A percentile compares a stretch with the other conserved stretches of the same genome.
Evolutionary conservation across 73 alveolate genomes (phyloP).

Genomic region (Loxodes magnus): DNA sequence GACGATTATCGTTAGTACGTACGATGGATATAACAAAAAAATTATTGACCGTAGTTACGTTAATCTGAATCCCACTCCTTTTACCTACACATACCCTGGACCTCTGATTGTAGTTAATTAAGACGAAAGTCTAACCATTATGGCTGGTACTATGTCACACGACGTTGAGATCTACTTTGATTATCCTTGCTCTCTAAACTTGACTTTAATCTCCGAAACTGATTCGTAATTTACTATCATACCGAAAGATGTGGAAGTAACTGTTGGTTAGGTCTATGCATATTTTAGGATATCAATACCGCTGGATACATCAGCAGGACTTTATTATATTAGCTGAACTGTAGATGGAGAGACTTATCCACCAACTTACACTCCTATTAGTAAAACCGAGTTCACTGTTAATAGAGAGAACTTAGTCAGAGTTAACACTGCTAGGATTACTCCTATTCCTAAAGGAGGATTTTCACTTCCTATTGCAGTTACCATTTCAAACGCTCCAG

Average conservation of each 20-base stretch:
- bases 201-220: constrained; percentile 17
- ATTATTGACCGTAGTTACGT: constrained; percentile 27
- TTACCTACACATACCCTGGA: constrained; percentile 20
- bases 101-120: constrained; percentile 23
- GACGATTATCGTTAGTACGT: constrained; percentile 6
- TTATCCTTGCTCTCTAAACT: constrained; percentile 24
- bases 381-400: constrained; percentile 16
- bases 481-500: constrained; percentile 18
- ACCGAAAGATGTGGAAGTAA: constrained; percentile 12
- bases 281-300: constrained; percentile 29
- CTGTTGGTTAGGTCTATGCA: constrained; percentile 2
- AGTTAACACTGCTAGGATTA: constrained; percentile 1
- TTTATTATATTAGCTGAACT: constrained; percentile 26
- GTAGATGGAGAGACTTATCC: constrained; percentile 21
- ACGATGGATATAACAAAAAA: constrained; percentile 11
- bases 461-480: constrained; percentile 18
- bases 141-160: constrained; percentile 23
- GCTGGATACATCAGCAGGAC: not conserved
- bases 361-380: constrained; percentile 20
- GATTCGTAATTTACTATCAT: constrained; percentile 10
- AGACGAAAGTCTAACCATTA: constrained; percentile 16
- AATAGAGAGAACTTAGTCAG: not conserved
- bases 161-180: constrained; percentile 5
- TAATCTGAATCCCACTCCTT: constrained; percentile 30
- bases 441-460: constrained; percentile 36